A percentile compares a stretch with the other conserved stretches of the same genome.
These are phyloP conservation scores for Euphorbia celastroides DNA, from an alignment of 441 rosid genomes.

Conservation along the genomic window DNA sequence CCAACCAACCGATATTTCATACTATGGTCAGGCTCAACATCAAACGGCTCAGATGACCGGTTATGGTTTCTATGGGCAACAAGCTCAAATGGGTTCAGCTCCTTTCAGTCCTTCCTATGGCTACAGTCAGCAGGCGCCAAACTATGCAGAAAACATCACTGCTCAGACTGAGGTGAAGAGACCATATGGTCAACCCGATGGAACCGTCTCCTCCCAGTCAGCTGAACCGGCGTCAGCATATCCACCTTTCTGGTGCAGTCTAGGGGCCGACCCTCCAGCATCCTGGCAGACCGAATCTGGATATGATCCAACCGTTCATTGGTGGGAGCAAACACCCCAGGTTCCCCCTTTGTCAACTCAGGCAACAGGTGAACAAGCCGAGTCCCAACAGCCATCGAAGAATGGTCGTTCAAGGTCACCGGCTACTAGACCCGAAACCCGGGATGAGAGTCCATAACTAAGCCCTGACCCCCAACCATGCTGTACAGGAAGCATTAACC, in stretches of 20 bases:
- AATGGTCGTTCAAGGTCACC: constrained; percentile 16
- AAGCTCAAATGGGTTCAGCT: constrained; percentile 21
- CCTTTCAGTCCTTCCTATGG: constrained; percentile 18
- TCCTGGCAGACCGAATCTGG: constrained; percentile 19
- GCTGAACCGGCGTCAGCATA: constrained; percentile 17
- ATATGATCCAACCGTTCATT: constrained; percentile 19
- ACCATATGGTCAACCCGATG: no score
- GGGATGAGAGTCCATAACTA: constrained; percentile 7
- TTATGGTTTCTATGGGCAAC: constrained; percentile 26
- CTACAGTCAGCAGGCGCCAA: constrained; percentile 18
- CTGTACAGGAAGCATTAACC: constrained; percentile 6
- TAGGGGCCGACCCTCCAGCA: constrained; percentile 3
- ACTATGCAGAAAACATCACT: constrained; percentile 14
- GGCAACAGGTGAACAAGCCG: no score
- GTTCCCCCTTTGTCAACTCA: constrained; percentile 11
- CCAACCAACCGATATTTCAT: no score
- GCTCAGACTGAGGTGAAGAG: no score
- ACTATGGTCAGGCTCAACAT: no score
- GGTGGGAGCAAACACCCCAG: constrained; percentile 15
- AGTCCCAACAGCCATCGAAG: constrained; percentile 18
- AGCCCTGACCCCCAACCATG: constrained; percentile 3
- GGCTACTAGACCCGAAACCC: constrained; percentile 16
- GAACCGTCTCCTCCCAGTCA: constrained; percentile 7
- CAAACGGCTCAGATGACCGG: constrained; percentile 17
- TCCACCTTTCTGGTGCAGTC: constrained; percentile 15